A percentile compares a stretch with the other conserved stretches of the same genome.
These are phyloP conservation scores for Thinopyrum elongatum DNA, from an alignment of 176 grass and related monocot genomes.

Conservation along the genomic window DNA sequence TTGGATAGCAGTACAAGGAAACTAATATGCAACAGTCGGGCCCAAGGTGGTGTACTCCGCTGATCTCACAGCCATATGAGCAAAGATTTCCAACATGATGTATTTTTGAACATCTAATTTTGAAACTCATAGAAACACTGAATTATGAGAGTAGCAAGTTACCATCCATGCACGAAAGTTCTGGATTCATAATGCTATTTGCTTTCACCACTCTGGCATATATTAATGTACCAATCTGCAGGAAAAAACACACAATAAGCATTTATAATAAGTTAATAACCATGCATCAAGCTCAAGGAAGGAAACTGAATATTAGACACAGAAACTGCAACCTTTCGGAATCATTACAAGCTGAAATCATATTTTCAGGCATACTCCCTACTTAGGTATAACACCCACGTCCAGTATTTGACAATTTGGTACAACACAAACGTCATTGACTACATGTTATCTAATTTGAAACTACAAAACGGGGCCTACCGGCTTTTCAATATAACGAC, in stretches of 20 bases:
- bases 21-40: neutral
- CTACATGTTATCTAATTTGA: neutral
- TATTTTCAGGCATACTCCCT: neutral
- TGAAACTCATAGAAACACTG: neutral
- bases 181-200: constrained; percentile 91
- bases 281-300: constrained; percentile 11
- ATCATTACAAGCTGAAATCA: constrained; percentile 11
- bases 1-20: constrained; percentile 7
- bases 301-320: constrained; percentile 4
- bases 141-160: constrained; percentile 30
- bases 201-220: constrained; percentile 92
- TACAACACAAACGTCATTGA: constrained; percentile 1
- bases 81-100: neutral
- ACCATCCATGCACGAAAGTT: constrained; percentile 98
- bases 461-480: neutral
- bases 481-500: neutral
- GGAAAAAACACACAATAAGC: constrained; percentile 23
- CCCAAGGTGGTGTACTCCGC: neutral
- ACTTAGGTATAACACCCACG: neutral
- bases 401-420: neutral
- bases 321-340: neutral
- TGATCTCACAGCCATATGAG: neutral
- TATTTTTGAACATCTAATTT: neutral
- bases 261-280: constrained; percentile 4
- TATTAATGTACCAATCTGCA: constrained; percentile 86